Evolutionary conservation across 805 yeast species (phyloP), one percentile per base, ranked within the genome.

Genomic region (Nakazawaea ishiwadae): DNA sequence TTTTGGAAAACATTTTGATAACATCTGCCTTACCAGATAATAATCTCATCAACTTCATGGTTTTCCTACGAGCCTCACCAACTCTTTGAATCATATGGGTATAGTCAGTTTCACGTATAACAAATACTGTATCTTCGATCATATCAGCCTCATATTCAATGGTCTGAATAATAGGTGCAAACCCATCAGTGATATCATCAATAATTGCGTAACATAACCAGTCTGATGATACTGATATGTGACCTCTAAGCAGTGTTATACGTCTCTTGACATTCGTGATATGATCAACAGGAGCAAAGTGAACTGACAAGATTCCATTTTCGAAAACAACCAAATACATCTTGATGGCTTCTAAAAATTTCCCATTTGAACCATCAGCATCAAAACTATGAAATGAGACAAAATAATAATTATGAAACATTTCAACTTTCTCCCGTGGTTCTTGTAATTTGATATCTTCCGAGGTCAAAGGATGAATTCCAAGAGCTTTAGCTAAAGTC

Each of bases 371-470:
- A 36, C 68, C 48, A 50, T 91, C 96, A 18, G 83, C 80, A 56
- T 89, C 97, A 63, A 93, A 93, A 3, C 97, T 86, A 62, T 93
- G 96, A 77, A 91, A 93, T 73, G 95, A 86, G 31, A 91, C 96
- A 67, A 93, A 88, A 63, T 93, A 91, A 63, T 91, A 91, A 50
- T 77, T 77, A 52, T 80, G 78, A 72, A 91, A 91, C 47, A 90
- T 68, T 63, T 91, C 98, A 26, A 91, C 96, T 63, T 91, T 91
- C 67, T 91, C 99, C 64, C 98, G 88, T 19, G 96, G 79, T 65
- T 91, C 99, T 65, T 90, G 96, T 77, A 88, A 85, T 44, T 96
- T 71, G 49, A 91, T 90, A 79, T 91, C 99, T 66, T 91, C 99
- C 1, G 96, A 89, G 0, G 98, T 91, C 69, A 91, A 79, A 21